Evolutionary conservation across 2,329 filamentous ascomycete genomes (phyloP), one percentile per base, ranked within the genome.

Genomic region (Neopestalotiopsis sp.): DNA sequence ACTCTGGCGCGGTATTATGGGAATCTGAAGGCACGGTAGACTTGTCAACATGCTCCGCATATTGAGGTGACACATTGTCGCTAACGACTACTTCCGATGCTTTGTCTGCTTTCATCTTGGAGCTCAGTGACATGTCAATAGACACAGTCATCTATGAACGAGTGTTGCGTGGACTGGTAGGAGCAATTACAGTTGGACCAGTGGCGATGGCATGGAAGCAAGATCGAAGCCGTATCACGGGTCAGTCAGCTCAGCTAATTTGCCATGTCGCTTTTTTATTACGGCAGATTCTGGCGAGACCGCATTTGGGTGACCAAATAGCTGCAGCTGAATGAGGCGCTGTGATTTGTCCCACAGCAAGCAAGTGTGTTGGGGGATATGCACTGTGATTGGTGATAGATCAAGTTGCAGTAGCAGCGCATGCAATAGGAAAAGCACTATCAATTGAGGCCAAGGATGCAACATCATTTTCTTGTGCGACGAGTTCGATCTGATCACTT

Each of bases 371-470:
- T 38, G 59, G 24, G 59, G 59, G 59, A 62, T n/a, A 38, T 40
- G 30, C 7, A n/a, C 6, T 42, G 14, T 62, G 59, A 62, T 62
- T 62, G 59, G 59, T 40, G 30, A 62, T 34, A 38, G 59, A 40
- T 62, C 17, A 59, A 28, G 10, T 30, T 13, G 30, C 57, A 59
- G 59, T 30, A 62, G 17, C 14, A 7, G 57, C 57, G 30, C 30
- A 30, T 59, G 57, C 57, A 59, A 28, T 28, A 28, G 24, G 24
- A 28, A 28, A 28, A 28, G 24, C 24, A 28, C 24, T 28, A 28
- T 28, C 24, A 28, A 28, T 28, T 28, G 24, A 28, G 24, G 24
- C 24, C 24, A 28, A 9, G 2, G 28, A 24, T 4, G n/a, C n/a
- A 59, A 24, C 30, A 6, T n/a, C 12, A 34, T 34, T 12, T 2